These are phyloP conservation scores for Metschnikowia lunata DNA, from an alignment of 805 yeast genomes.

Conservation along the genomic window DNA sequence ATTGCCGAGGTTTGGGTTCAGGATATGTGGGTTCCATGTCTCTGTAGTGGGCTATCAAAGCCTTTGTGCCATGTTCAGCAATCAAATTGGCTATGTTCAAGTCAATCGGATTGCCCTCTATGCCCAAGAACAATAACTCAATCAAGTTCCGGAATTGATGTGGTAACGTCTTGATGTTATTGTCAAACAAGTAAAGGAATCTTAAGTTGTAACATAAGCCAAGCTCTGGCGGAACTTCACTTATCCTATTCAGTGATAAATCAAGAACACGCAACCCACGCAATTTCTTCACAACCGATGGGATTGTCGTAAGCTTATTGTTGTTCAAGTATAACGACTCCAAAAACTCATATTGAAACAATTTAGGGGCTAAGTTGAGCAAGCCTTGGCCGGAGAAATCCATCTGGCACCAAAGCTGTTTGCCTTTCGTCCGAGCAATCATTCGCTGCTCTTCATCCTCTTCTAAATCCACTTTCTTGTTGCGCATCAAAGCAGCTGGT, in stretches of 20 bases:
- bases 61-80: constrained; percentile 80
- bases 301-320: constrained; percentile 67
- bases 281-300: constrained; percentile 63
- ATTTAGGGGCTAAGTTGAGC: constrained; percentile 59
- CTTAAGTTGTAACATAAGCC: constrained; percentile 79
- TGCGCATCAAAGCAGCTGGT: constrained; percentile 35
- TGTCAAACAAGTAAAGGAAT: constrained; percentile 84
- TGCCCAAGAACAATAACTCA: constrained; percentile 81
- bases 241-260: constrained; percentile 70
- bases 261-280: constrained; percentile 78
- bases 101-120: constrained; percentile 89
- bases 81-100: constrained; percentile 58
- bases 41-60: constrained; percentile 72
- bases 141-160: constrained; percentile 79
- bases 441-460: constrained; percentile 64
- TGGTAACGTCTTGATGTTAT: constrained; percentile 72
- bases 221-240: constrained; percentile 74
- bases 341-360: constrained; percentile 78
- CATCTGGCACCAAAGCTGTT: constrained; percentile 90
- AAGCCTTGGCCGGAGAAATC: constrained; percentile 91
- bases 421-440: constrained; percentile 54
- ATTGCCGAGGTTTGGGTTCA: constrained; percentile 71
- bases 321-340: constrained; percentile 86
- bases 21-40: constrained; percentile 71
- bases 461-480: constrained; percentile 47